Conservation (phyloP, 2,329 filamentous ascomycete species). For the Diplodia corticola region DNA sequence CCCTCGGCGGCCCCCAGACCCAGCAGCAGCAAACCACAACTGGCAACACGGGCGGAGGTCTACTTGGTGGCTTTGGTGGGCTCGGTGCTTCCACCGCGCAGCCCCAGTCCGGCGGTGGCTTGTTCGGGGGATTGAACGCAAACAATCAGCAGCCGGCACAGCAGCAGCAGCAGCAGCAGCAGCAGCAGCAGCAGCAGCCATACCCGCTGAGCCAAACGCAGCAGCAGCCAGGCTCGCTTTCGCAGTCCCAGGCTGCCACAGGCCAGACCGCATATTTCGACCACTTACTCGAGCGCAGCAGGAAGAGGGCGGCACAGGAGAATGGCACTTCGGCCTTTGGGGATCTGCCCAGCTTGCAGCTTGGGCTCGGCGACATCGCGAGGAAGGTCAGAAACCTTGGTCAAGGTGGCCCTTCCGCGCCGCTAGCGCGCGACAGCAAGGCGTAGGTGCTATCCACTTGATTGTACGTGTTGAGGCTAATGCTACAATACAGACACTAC, state of each 20-base stretch:
- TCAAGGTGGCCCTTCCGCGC: conserved; percentile 65
- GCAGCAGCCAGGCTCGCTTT: conserved; percentile 33
- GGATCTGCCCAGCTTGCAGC: conserved; percentile 84
- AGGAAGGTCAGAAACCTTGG: conserved; percentile 74
- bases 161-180: conserved; percentile 25
- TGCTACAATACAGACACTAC: conserved; percentile 68
- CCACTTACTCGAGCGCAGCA: conserved; percentile 62
- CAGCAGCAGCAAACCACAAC: conserved; percentile 27
- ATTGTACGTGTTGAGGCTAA: conserved; percentile 25
- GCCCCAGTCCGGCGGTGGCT: not conserved
- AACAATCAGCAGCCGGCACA: conserved; percentile 37
- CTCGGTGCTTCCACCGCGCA: conserved; percentile 10
- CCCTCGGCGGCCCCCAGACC: conserved; percentile 1
- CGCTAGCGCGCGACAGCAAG: conserved; percentile 33
- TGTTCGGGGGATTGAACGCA: conserved; percentile 24
- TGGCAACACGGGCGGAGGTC: conserved; percentile 22
- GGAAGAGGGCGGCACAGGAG: conserved; percentile 68
- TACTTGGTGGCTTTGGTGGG: conserved; percentile 23
- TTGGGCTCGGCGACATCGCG: conserved; percentile 85
- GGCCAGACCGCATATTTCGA: conserved; percentile 63
- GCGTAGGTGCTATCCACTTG: conserved; percentile 48
- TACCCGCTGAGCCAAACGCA: conserved; percentile 31
- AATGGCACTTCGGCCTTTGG: conserved; percentile 60
- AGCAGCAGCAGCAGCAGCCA: conserved; percentile 31
- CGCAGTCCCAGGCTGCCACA: conserved; percentile 35